phyloP scores from a whole-genome alignment of 345 rosid species.

The Populus euphratica region DNA sequence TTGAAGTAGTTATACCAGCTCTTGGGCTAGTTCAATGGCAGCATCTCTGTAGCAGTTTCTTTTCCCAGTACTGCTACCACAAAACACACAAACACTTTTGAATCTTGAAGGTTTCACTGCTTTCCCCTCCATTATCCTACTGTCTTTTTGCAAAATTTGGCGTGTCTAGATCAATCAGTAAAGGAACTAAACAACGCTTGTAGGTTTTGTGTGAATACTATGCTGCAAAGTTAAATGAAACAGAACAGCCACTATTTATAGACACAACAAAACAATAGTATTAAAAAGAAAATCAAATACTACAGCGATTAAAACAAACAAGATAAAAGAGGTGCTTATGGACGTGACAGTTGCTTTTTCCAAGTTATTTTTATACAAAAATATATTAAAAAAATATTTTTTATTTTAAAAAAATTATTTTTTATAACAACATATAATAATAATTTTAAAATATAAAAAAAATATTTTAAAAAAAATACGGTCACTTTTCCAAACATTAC shows the following conservation, averaged over 20 bases:
- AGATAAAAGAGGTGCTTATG: too few relatives aligned
- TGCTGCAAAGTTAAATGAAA: not conserved
- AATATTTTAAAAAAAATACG: too few relatives aligned
- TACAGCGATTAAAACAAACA: too few relatives aligned
- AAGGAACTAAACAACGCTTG: not conserved
- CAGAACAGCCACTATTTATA: not conserved
- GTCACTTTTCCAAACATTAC: too few relatives aligned
- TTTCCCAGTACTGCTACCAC: slow-evolving; percentile 32
- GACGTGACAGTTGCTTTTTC: too few relatives aligned
- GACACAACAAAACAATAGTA: not conserved
- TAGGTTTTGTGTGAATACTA: not conserved
- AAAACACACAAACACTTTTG: slow-evolving; percentile 29
- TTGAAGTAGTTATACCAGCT: slow-evolving; percentile 14
- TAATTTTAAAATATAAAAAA: too few relatives aligned
- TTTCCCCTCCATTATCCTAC: slow-evolving; percentile 8
- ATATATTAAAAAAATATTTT: too few relatives aligned
- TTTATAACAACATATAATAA: too few relatives aligned
- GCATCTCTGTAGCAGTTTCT: slow-evolving; percentile 29
- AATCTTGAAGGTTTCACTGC: slow-evolving; percentile 19
- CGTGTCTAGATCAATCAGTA: not conserved
- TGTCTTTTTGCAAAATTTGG: too few relatives aligned
- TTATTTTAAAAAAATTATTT: too few relatives aligned
- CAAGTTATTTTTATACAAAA: too few relatives aligned
- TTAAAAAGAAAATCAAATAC: not conserved
- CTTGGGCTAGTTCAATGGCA: slow-evolving; percentile 30